A percentile compares a stretch with the other conserved stretches of the same genome.
These are phyloP conservation scores for Ascochyta lentis DNA, from an alignment of 2,329 filamentous ascomycete genomes.

Conservation along the genomic window DNA sequence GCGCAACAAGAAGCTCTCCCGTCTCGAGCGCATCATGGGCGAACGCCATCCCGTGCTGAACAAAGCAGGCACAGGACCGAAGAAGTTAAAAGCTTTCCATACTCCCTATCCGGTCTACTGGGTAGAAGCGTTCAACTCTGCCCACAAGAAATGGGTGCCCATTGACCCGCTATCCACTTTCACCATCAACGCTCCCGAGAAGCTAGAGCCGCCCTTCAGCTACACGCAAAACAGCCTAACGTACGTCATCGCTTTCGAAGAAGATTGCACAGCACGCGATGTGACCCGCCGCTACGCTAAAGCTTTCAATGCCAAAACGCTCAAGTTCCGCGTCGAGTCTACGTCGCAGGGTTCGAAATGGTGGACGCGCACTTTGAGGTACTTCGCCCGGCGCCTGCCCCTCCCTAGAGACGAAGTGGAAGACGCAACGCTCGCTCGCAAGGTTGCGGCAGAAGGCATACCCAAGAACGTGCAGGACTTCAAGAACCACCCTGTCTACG, in stretches of 20 bases:
- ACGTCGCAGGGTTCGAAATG: slow-evolving; percentile 63
- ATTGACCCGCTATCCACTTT: slow-evolving; percentile 85
- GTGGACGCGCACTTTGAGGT: slow-evolving; percentile 60
- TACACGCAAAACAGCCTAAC: slow-evolving; percentile 78
- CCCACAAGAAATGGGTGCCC: slow-evolving; percentile 89
- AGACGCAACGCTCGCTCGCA: slow-evolving; percentile 73
- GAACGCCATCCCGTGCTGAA: slow-evolving; percentile 36
- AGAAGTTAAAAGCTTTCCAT: slow-evolving; percentile 63
- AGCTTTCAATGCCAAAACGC: slow-evolving; percentile 88
- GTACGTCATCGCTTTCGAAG: slow-evolving; percentile 87
- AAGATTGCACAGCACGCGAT: slow-evolving; percentile 78
- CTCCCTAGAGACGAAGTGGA: slow-evolving; percentile 83
- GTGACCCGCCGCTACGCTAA: slow-evolving; percentile 89
- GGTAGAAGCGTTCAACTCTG: slow-evolving; percentile 88
- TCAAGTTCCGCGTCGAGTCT: slow-evolving; percentile 77
- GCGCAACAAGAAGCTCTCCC: slow-evolving; percentile 42
- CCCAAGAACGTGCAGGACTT: slow-evolving; percentile 86
- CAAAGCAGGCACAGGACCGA: slow-evolving; percentile 40
- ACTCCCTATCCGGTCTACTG: slow-evolving; percentile 87
- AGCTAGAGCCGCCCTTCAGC: slow-evolving; percentile 81
- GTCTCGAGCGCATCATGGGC: slow-evolving; percentile 41
- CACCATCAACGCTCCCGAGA: slow-evolving; percentile 75
- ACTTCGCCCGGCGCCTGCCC: slow-evolving; percentile 44
- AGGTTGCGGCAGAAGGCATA: slow-evolving; percentile 77
- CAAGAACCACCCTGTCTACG: slow-evolving; percentile 77